A percentile compares a stretch with the other conserved stretches of the same genome.
Evolutionary conservation across 441 rosid species (phyloP).

Genomic region (Pelargonium fulgidum): DNA sequence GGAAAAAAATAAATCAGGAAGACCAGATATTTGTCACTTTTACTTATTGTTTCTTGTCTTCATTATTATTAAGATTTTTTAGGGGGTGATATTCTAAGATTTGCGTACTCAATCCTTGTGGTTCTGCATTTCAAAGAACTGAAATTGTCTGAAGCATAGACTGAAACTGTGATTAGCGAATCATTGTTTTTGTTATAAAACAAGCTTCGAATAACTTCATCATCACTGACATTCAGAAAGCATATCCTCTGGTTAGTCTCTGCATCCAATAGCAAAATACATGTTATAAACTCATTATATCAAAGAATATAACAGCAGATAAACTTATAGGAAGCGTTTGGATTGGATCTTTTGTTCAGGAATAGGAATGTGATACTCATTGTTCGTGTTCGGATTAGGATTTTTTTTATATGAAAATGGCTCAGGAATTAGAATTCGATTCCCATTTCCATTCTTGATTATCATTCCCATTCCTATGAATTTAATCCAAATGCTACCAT

Average conservation of each 20-base stretch:
- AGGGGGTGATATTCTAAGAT: neutral
- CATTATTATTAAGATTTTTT: neutral
- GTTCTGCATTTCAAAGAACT: constrained; percentile 51
- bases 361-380: no score
- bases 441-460: no score
- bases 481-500: no score
- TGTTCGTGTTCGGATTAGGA: no score
- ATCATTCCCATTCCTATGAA: no score
- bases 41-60: no score
- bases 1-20: neutral
- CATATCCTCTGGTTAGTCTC: constrained; percentile 48
- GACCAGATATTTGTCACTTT: no score
- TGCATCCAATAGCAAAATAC: constrained; percentile 17
- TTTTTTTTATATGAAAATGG: no score
- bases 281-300: neutral
- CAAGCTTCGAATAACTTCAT: constrained; percentile 47
- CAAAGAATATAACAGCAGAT: neutral
- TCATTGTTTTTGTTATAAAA: constrained; percentile 53
- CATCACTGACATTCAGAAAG: constrained; percentile 43
- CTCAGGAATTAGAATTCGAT: no score
- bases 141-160: constrained; percentile 43
- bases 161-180: constrained; percentile 50
- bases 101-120: constrained; percentile 44
- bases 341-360: no score
- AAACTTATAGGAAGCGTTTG: neutral